These are phyloP conservation scores for Mortierella hygrophila DNA, from an alignment of 192 early-diverging fungal species.

Conservation along the genomic window DNA sequence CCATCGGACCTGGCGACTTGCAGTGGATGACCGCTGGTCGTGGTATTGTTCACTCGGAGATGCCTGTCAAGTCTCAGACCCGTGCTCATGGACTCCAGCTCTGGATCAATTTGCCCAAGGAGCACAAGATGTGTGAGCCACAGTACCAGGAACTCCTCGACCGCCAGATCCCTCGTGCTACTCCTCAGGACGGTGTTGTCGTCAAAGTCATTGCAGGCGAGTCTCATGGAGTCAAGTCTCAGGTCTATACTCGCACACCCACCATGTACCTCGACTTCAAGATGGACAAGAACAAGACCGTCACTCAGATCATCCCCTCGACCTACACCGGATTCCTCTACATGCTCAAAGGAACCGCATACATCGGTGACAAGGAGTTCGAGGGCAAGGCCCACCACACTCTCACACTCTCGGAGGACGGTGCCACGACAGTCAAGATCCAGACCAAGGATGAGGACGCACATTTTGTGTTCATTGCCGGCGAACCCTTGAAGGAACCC, in stretches of 20 bases:
- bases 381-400: no score
- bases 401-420: no score
- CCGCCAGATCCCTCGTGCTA: conserved; percentile 35
- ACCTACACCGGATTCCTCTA: no score
- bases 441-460: conserved; percentile 25
- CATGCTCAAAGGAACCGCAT: no score
- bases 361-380: no score
- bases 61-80: no score
- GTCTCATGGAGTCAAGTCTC: background rate
- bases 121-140: conserved; percentile 67
- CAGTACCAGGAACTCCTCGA: conserved; percentile 49
- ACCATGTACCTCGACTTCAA: conserved; percentile 52
- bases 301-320: conserved; percentile 32
- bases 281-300: conserved; percentile 16
- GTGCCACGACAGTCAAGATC: no score
- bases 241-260: conserved; percentile 23
- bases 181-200: background rate
- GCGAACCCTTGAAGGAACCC: conserved; percentile 63
- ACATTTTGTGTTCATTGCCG: conserved; percentile 53
- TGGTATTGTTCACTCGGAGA: no score
- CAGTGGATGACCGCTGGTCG: no score
- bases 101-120: conserved; percentile 53
- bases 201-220: conserved; percentile 48
- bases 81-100: no score
- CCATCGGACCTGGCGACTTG: no score